phyloP scores from a whole-genome alignment of 1,284 basidiomycete genomes.

The Malassezia cuniculi region DNA sequence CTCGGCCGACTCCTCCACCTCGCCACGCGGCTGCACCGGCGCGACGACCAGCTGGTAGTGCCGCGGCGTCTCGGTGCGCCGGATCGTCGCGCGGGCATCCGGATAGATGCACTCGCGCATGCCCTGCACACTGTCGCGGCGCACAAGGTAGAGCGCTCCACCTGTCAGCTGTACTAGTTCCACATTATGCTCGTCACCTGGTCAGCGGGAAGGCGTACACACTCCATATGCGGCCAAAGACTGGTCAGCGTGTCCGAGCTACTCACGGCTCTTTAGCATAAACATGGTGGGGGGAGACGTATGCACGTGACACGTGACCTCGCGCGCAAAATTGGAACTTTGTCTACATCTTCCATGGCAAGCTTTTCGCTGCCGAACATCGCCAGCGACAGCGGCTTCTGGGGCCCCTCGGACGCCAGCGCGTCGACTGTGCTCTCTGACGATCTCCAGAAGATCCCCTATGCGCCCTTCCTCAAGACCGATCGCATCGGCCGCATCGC shows the following conservation, averaged over 20 bases:
- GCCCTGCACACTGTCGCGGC: slow-evolving; percentile 77
- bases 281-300: slow-evolving; percentile 51
- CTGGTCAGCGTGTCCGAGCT: slow-evolving; percentile 47
- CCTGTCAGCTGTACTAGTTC: slow-evolving; percentile 77
- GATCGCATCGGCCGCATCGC: slow-evolving; percentile 96
- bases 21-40: slow-evolving; percentile 84
- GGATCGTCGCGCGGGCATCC: slow-evolving; percentile 85
- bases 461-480: slow-evolving; percentile 91
- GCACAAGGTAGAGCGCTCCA: slow-evolving; percentile 79
- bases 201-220: background rate
- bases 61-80: slow-evolving; percentile 65
- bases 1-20: slow-evolving; percentile 82
- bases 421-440: slow-evolving; percentile 22
- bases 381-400: slow-evolving; percentile 24
- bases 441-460: slow-evolving; percentile 47
- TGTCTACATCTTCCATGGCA: slow-evolving; percentile 22
- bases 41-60: slow-evolving; percentile 92
- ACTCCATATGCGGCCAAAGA: slow-evolving; percentile 91
- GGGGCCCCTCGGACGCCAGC: slow-evolving; percentile 33
- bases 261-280: slow-evolving; percentile 68
- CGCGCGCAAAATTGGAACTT: slow-evolving; percentile 8
- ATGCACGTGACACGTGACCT: background rate
- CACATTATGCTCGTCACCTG: slow-evolving; percentile 30
- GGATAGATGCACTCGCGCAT: slow-evolving; percentile 97
- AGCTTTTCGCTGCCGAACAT: slow-evolving; percentile 32